Conservation (phyloP, 2,329 filamentous ascomycete genomes). For the Penicillium italicum region DNA sequence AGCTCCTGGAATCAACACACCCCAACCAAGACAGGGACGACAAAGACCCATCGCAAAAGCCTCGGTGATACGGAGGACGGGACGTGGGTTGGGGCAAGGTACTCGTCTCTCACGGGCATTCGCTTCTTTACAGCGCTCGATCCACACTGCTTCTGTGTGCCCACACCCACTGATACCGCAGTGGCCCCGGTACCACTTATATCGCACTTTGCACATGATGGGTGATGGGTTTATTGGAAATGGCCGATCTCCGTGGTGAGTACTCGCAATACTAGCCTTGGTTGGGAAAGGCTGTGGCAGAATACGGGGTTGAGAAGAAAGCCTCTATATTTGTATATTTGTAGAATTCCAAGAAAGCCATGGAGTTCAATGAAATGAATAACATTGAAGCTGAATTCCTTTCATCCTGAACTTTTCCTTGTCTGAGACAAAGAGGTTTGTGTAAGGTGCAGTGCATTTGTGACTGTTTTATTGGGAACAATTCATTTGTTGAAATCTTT, state of each 20-base stretch:
- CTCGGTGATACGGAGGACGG: background rate
- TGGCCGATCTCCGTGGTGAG: background rate
- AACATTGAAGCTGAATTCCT: background rate
- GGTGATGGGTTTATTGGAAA: background rate
- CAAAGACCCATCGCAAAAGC: slow-evolving; percentile 4
- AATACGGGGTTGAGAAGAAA: background rate
- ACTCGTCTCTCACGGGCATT: background rate
- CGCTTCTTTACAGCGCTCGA: slow-evolving; percentile 5
- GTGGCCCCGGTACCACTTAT: slow-evolving; percentile 8
- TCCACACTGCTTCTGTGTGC: slow-evolving; percentile 4
- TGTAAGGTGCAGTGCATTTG: background rate
- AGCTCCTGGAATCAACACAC: background rate
- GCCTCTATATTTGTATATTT: background rate
- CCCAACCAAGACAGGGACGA: slow-evolving; percentile 4
- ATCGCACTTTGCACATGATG: slow-evolving; percentile 1
- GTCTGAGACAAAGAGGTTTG: background rate
- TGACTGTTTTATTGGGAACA: no score
- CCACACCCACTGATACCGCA: slow-evolving; percentile 1
- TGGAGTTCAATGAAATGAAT: background rate
- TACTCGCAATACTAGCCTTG: background rate
- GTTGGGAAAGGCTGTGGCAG: background rate
- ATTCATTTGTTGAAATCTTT: background rate
- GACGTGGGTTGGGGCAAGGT: background rate
- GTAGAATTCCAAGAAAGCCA: background rate
- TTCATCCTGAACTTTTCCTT: background rate